Evolutionary conservation across 2,329 filamentous ascomycete species (phyloP).

Genomic region (Stromatinia cepivora): DNA sequence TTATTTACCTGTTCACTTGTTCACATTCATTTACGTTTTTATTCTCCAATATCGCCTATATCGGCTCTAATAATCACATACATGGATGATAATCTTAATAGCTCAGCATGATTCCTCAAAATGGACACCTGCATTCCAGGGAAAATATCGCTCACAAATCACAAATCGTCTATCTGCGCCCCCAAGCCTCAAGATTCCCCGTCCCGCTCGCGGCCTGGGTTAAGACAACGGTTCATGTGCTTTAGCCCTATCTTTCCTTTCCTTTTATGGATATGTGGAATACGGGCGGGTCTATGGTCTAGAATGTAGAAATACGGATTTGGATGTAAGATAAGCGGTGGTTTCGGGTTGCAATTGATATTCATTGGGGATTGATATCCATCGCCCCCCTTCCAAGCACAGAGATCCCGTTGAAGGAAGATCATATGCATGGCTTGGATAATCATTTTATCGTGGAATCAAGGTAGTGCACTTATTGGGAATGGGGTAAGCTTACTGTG

Average conservation of each 20-base stretch:
- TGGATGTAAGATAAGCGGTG: neutral
- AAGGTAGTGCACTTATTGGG: neutral
- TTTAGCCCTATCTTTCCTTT: neutral
- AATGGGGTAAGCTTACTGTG: neutral
- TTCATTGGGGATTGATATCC: neutral
- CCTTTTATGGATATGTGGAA: neutral
- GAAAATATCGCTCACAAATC: slow-evolving; percentile 13
- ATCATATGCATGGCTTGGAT: neutral
- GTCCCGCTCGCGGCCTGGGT: slow-evolving; percentile 6
- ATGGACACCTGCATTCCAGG: neutral
- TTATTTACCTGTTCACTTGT: neutral
- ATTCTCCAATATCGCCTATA: neutral
- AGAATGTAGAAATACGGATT: neutral
- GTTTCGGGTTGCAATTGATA: neutral
- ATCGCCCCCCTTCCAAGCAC: neutral
- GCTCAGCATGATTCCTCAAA: neutral
- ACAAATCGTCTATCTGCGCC: slow-evolving; percentile 13
- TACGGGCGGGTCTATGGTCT: neutral
- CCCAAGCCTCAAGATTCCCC: slow-evolving; percentile 11
- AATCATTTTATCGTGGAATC: neutral
- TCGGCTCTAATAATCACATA: neutral
- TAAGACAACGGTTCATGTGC: slow-evolving; percentile 17
- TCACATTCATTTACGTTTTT: neutral
- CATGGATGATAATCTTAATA: neutral
- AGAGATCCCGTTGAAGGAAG: neutral